Base-by-base conservation (phyloP, 2,329 filamentous ascomycete species). In the Penicillium sp. region DNA sequence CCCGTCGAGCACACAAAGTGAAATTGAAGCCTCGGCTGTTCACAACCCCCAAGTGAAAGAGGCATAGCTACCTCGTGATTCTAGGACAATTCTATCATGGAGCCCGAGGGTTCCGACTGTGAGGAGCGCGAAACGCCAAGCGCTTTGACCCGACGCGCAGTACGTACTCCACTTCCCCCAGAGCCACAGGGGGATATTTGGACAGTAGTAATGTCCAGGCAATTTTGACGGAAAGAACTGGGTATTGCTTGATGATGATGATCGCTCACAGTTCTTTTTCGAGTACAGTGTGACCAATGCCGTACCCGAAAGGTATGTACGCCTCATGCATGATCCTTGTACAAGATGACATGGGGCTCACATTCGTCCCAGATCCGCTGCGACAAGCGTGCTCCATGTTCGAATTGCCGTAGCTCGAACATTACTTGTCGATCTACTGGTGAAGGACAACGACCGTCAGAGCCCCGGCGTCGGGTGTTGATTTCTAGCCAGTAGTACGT, bases 401-500 rank as follows among this genome's bases (percentile, higher is more conserved):
- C 76, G 6, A 77, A 77, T 59, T 79, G 77, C 56, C 71, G 73
- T 43, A 73, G 70, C 24, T 75, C 75, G 2, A 67, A 72, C 46
- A 68, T 75, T 22, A 55, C 64, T 46, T 79, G 77, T 56, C 71
- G 73, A 37, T 77, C 74, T 6, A 77, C 75, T 10, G 74, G 72
- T 4, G 69, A 71, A 50, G 71, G 73, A 13, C 73, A 75, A 49
- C 73, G 70, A 37, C 64, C 70, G 27, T 56, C 66, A 22, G 76
- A 78, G 63, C 73, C 74, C 46, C 69, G 74, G 44, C 73, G 76
- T 31, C 70, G 77, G 33, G 73, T 79, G 1, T 60, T 78, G 33
- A 76, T 79, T 47, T 79, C 77, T 6, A 73, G 71, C 64, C 70
- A 77, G 66, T 79, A 78, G 76, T 78, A 70, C 50, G 75, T 58